Evolutionary conservation across 1,139 yeast genomes (phyloP), one percentile per base, ranked within the genome.

Genomic region (Chernovozyma aurita): DNA sequence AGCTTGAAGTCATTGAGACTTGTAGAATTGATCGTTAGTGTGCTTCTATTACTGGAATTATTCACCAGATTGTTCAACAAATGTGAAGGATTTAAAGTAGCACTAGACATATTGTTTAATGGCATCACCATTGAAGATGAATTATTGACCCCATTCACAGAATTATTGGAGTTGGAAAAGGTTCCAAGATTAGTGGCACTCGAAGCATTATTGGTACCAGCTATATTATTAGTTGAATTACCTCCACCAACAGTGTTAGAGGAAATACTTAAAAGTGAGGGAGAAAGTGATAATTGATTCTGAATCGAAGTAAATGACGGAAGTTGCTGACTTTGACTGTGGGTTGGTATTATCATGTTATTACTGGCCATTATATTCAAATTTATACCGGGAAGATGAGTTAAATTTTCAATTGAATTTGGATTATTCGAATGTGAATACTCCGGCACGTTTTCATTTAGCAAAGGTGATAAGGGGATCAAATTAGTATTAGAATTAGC

Each of bases 231-330:
- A 12, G 28, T 14, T 6, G 8, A 6, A 16, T 13, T 14, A 6
- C 28, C 28, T 6, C 11, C 17, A 24, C 18, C 17, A 30, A 11
- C 24, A 30, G 15, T 30, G 14, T 27, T 27, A 6, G 18, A 27
- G 12, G 24, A 16, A 11, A 33, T 33, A 24, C 25, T 33, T 18
- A 29, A 30, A 11, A 42, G 28, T 9, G 50, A 40, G 21, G 61
- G 58, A 1, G 60, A 53, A 11, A 49, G 33, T 1, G 68, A 64
- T 7, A 63, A 44, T 32, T 52, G 62, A 46, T 59, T 61, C 38
- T 63, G 70, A 27, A 64, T 61, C 6, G 63, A 46, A 40, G 63
- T 63, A 44, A 65, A 61, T 2, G 70, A 59, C 2, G 71, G 71
- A 15, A 65, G 45, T 42, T 61, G 68, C 33, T 58, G 63, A 35